These are phyloP conservation scores for Cladobotryum mycophilum DNA, from an alignment of 2,329 filamentous ascomycete genomes.

Conservation along the genomic window DNA sequence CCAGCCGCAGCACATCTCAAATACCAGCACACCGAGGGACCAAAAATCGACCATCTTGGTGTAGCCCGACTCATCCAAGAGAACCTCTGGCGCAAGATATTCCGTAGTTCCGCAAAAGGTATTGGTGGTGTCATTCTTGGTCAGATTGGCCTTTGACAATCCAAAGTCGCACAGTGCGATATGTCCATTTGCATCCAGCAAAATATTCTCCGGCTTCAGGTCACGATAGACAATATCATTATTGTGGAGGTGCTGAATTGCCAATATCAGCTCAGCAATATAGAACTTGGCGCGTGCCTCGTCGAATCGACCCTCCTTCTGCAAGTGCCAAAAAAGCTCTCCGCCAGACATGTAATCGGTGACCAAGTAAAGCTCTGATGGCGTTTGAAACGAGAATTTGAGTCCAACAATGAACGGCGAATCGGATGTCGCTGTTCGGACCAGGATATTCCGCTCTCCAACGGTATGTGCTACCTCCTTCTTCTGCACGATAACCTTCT, in stretches of 20 bases:
- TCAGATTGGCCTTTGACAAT: slow-evolving; percentile 92
- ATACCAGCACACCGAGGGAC: slow-evolving; percentile 94
- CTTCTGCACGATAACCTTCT: slow-evolving; percentile 99
- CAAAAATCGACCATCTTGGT: slow-evolving; percentile 99
- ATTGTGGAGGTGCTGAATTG: slow-evolving; percentile 89
- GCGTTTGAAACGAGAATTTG: slow-evolving; percentile 98
- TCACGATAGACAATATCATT: slow-evolving; percentile 98
- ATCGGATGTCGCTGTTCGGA: slow-evolving; percentile 89
- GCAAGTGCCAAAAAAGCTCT: slow-evolving; percentile 96
- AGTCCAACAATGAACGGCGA: slow-evolving; percentile 97
- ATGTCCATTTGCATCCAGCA: slow-evolving; percentile 93
- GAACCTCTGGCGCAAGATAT: slow-evolving; percentile 90
- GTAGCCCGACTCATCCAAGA: slow-evolving; percentile 93
- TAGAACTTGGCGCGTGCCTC: slow-evolving; percentile 97
- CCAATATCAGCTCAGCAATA: slow-evolving; percentile 93
- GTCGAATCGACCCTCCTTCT: slow-evolving; percentile 93
- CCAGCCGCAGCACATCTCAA: slow-evolving; percentile 99
- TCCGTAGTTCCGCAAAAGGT: slow-evolving; percentile 98
- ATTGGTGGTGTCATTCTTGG: slow-evolving; percentile 96
- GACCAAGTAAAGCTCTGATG: slow-evolving; percentile 93
- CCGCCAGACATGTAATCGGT: slow-evolving; percentile 99
- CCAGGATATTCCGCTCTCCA: slow-evolving; percentile 93
- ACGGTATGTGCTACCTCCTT: slow-evolving; percentile 98
- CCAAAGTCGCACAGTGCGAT: slow-evolving; percentile 98
- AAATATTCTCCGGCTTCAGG: slow-evolving; percentile 94